phyloP scores from a whole-genome alignment of 441 rosid genomes.

The Daphne laureola region DNA sequence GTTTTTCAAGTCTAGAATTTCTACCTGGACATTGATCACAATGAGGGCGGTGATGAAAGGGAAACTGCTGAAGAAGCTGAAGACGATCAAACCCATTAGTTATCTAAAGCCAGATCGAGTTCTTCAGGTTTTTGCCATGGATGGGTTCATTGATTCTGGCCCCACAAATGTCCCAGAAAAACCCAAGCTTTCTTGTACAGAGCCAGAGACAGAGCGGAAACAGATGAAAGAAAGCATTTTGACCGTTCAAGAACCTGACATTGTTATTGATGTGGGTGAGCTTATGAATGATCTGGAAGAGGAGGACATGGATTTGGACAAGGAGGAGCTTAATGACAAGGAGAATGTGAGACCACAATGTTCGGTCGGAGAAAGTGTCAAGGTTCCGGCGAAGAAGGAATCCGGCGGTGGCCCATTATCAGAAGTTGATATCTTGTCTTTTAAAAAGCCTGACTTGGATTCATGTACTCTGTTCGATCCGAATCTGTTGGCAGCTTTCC shows the following conservation, averaged over 20 bases:
- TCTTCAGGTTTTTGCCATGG: conserved; percentile 48
- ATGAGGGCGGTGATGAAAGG: conserved; percentile 86
- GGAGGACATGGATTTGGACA: conserved; percentile 20
- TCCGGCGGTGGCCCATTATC: conserved; percentile 22
- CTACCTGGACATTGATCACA: background rate
- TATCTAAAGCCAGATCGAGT: conserved; percentile 59
- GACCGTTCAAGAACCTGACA: conserved; percentile 30
- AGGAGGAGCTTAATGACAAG: conserved; percentile 24
- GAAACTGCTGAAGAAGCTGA: conserved; percentile 58
- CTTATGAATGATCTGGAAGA: conserved; percentile 43
- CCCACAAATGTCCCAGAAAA: conserved; percentile 27
- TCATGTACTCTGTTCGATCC: conserved; percentile 74
- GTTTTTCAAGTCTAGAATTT: conserved; percentile 3
- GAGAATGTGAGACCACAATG: conserved; percentile 48
- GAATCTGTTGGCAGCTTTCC: conserved; percentile 58
- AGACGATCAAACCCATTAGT: conserved; percentile 56
- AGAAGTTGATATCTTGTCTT: conserved; percentile 43
- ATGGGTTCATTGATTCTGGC: conserved; percentile 39
- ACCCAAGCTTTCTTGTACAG: conserved; percentile 15
- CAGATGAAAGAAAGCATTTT: conserved; percentile 7
- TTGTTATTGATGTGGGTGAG: conserved; percentile 32
- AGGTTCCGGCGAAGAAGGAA: conserved; percentile 14
- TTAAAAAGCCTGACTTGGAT: conserved; percentile 68
- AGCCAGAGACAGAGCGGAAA: conserved; percentile 18
- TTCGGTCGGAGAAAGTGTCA: conserved; percentile 16